A percentile compares a stretch with the other conserved stretches of the same genome.
These are phyloP conservation scores for Fomitopsis serialis DNA, from an alignment of 768 basidiomycete genomes.

Conservation along the genomic window DNA sequence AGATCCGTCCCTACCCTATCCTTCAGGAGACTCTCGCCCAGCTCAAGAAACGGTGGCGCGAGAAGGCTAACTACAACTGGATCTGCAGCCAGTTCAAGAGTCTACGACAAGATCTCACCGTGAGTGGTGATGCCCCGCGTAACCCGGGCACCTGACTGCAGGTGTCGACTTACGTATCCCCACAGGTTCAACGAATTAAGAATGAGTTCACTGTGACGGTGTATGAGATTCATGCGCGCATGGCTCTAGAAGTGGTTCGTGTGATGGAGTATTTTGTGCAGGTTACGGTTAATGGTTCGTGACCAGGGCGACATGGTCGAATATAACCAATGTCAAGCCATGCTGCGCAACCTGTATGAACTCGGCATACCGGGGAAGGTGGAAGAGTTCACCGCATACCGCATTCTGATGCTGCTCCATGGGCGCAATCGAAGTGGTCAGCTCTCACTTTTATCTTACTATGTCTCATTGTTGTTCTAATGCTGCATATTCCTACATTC, in stretches of 20 bases:
- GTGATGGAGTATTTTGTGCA: constrained; percentile 2
- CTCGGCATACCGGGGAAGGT: constrained; percentile 88
- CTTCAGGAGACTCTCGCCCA: constrained; percentile 81
- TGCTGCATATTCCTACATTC: background rate
- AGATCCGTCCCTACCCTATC: constrained; percentile 84
- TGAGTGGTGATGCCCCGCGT: constrained; percentile 37
- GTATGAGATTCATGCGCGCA: constrained; percentile 97
- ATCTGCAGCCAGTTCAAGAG: constrained; percentile 99
- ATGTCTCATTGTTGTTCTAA: background rate
- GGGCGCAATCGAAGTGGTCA: constrained; percentile 90
- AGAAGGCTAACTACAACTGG: constrained; percentile 76
- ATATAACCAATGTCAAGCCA: constrained; percentile 96
- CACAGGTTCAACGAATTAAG: constrained; percentile 95
- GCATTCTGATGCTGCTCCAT: constrained; percentile 92
- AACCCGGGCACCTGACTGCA: constrained; percentile 1
- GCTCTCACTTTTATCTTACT: constrained; percentile 18
- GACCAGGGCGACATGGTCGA: constrained; percentile 92
- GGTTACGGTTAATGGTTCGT: background rate
- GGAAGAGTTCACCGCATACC: constrained; percentile 96
- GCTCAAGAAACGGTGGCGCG: constrained; percentile 84
- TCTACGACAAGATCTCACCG: constrained; percentile 94
- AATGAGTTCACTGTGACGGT: constrained; percentile 97
- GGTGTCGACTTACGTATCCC: background rate
- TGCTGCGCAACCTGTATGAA: constrained; percentile 86
- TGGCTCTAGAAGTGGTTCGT: constrained; percentile 87